Base-by-base conservation (phyloP, 2,329 filamentous ascomycete genomes). In the Colletotrichum tabaci region DNA sequence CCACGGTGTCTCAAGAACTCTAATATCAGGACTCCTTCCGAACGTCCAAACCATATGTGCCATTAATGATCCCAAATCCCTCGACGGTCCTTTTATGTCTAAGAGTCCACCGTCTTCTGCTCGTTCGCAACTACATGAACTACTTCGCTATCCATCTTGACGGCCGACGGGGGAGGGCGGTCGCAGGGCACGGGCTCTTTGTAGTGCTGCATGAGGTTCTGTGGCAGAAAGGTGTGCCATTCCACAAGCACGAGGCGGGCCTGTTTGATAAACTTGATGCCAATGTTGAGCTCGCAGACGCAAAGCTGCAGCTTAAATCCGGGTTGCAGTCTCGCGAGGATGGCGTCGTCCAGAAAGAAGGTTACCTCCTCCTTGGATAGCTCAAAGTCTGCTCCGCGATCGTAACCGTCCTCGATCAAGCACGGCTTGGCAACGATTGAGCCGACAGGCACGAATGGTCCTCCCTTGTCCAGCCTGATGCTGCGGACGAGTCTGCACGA, bases 171-270 rank as follows among this genome's bases (percentile, higher is more conserved):
- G 2, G 84, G 82, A 3, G 84, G 84, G 0, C 87, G 84, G 16
- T 85, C 80, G 38, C 83, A 83, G 0, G 75, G 75, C 3, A 77
- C 77, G 0, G 91, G 91, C 30, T 87, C 81, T 79, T 90, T 93
- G 87, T 89, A 95, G 21, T 85, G 80, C 26, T 85, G 76, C 91
- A 95, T 93, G 74, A 93, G 82, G 74, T 92, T 89, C 78, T 95
- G 94, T 0, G 89, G 87, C 35, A 95, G 82, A 67, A 90, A 89
- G 0, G 84, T 87, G 77, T 93, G 90, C 77, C 93, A 93, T 0
- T 87, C 88, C 3, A 89, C 89, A 67, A 88, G 87, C 13, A 91
- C 78, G 0, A 85, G 85, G 38, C 83, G 78, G 18, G 92, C 79
- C 2, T 85, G 80, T 77, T 91, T 91, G 77, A 95, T 88, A 78